Percentiles rank a stretch among this genome's conserved stretches.
These are phyloP conservation scores for Clarireedia sp. DNA, from an alignment of 2,329 filamentous ascomycete species.

Conservation along the genomic window DNA sequence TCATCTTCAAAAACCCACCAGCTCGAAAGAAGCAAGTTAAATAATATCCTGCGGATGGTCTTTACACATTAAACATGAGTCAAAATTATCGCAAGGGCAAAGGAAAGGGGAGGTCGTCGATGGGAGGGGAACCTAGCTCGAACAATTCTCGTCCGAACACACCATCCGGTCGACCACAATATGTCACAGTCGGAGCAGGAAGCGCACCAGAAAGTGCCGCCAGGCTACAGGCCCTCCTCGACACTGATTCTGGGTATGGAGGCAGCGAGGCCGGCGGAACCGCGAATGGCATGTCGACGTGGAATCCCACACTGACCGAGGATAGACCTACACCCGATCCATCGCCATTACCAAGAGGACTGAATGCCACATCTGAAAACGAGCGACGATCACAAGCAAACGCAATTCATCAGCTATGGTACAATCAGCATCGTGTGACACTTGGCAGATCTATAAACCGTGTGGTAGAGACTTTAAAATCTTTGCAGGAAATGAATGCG, in stretches of 20 bases:
- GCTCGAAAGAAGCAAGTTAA: neutral
- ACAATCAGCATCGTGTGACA: conserved; percentile 83
- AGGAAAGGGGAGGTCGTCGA: conserved; percentile 29
- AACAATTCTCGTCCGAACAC: conserved; percentile 2
- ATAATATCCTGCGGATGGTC: conserved; percentile 15
- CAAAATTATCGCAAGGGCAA: conserved; percentile 50
- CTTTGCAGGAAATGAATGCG: conserved; percentile 80
- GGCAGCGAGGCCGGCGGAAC: conserved; percentile 66
- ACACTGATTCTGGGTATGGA: conserved; percentile 87
- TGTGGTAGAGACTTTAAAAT: conserved; percentile 75
- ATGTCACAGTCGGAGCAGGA: conserved; percentile 83
- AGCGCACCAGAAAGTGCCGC: conserved; percentile 74
- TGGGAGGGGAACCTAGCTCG: conserved; percentile 15
- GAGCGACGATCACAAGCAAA: conserved; percentile 65
- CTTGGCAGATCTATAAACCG: conserved; percentile 82
- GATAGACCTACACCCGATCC: conserved; percentile 38
- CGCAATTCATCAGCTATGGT: conserved; percentile 87
- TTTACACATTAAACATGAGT: conserved; percentile 41
- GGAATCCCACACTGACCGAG: conserved; percentile 40
- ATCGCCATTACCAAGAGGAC: conserved; percentile 26
- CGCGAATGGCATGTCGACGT: conserved; percentile 33
- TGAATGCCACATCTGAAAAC: conserved; percentile 41
- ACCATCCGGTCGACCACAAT: conserved; percentile 44
- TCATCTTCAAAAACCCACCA: conserved; percentile 1
- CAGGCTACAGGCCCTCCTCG: conserved; percentile 71